phyloP scores from a whole-genome alignment of 169 alveolate genomes.

The Eimeria praecox region DNA sequence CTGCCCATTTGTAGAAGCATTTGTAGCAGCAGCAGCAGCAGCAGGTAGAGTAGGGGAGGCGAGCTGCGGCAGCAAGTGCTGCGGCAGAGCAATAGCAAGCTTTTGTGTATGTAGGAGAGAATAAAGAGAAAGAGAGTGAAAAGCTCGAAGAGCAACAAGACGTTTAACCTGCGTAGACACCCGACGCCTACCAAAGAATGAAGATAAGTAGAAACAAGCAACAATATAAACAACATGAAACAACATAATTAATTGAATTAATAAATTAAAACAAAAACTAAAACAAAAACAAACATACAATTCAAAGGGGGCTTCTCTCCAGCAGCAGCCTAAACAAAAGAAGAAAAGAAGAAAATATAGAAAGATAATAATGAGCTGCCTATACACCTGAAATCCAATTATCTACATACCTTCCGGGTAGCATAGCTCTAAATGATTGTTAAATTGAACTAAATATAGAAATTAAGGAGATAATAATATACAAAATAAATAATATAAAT shows the following conservation, averaged over 20 bases:
- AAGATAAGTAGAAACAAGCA: not conserved
- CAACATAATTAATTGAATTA: no score
- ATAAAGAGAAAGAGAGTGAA: not conserved
- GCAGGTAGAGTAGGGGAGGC: no score
- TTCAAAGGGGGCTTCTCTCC: constrained; percentile 51
- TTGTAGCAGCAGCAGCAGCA: no score
- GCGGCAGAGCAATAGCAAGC: not conserved
- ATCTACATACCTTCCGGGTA: constrained; percentile 18
- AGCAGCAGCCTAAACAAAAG: constrained; percentile 28
- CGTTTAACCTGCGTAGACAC: constrained; percentile 14
- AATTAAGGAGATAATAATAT: not conserved
- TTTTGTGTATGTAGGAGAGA: constrained; percentile 3
- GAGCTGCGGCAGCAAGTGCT: not conserved
- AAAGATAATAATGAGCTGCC: no score
- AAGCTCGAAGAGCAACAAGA: constrained; percentile 6
- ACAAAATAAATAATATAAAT: not conserved
- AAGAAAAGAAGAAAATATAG: not conserved
- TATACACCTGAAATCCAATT: no score
- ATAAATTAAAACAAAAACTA: no score
- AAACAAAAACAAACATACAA: constrained; percentile 6
- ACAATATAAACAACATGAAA: not conserved
- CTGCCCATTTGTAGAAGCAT: no score
- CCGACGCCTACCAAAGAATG: constrained; percentile 12
- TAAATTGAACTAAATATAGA: not conserved
- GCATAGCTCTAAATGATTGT: not conserved